A percentile compares a stretch with the other conserved stretches of the same genome.
phyloP scores from a whole-genome alignment of 306 rosid genomes.

The Echinosophora koreensis region DNA sequence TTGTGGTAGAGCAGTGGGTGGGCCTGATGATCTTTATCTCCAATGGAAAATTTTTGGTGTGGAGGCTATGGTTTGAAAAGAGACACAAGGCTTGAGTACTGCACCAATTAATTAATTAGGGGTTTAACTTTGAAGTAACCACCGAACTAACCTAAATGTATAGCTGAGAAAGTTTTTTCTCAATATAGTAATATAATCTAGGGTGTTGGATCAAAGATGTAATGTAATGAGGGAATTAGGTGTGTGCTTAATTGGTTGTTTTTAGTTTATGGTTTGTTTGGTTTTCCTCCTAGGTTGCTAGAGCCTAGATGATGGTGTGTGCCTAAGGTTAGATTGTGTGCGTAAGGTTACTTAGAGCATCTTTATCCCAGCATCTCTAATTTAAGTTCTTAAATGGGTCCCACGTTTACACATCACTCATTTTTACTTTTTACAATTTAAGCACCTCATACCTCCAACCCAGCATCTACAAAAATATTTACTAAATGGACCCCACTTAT shows the following conservation, averaged over 20 bases:
- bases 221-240: background rate
- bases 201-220: conserved; percentile 20
- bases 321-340: conserved; percentile 21
- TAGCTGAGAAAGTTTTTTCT: conserved; percentile 18
- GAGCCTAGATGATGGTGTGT: too few relatives aligned
- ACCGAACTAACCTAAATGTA: conserved; percentile 34
- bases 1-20: conserved; percentile 39
- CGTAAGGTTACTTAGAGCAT: conserved; percentile 48
- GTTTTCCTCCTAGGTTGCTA: conserved; percentile 39
- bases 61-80: conserved; percentile 39
- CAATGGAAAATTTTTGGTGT: conserved; percentile 7
- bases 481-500: too few relatives aligned
- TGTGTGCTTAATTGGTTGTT: background rate
- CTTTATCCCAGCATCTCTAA: too few relatives aligned
- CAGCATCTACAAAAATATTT: too few relatives aligned
- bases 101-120: conserved; percentile 33
- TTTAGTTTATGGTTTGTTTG: conserved; percentile 31
- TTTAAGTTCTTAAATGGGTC: too few relatives aligned
- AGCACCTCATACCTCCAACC: too few relatives aligned
- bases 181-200: conserved; percentile 25
- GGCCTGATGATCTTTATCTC: conserved; percentile 42
- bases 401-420: too few relatives aligned
- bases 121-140: conserved; percentile 35
- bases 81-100: conserved; percentile 9
- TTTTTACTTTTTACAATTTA: too few relatives aligned